A percentile compares a stretch with the other conserved stretches of the same genome.
Evolutionary conservation across 208 protist genomes (phyloP).

Genomic region (Leishmania tropica): DNA sequence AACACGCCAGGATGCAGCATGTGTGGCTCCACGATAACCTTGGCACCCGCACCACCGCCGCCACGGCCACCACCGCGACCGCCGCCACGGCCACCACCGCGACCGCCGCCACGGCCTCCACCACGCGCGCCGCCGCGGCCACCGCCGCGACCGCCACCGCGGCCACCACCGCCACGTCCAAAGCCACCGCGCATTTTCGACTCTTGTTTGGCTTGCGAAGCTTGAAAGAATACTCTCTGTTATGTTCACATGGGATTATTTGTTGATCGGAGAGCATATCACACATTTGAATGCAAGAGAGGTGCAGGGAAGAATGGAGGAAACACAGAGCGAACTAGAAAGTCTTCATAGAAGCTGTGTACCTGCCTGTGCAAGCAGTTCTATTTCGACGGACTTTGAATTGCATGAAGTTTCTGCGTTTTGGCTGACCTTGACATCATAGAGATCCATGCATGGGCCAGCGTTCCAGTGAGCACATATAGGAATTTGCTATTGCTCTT

Average conservation of each 20-base stretch:
- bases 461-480: no score
- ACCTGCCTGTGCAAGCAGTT: neutral
- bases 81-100: conserved; percentile 54
- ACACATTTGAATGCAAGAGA: neutral
- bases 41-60: conserved; percentile 90
- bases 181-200: conserved; percentile 42
- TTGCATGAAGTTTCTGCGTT: neutral
- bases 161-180: conserved; percentile 8
- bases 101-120: conserved; percentile 36
- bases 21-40: conserved; percentile 98
- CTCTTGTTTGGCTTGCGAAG: conserved; percentile 4
- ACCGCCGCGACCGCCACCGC: neutral
- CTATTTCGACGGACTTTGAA: neutral
- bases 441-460: neutral
- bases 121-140: conserved; percentile 28
- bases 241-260: neutral
- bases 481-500: neutral
- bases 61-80: conserved; percentile 50
- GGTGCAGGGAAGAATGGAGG: neutral
- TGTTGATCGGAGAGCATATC: neutral
- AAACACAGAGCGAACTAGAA: neutral
- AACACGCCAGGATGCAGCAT: conserved; percentile 98
- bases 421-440: neutral
- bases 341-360: neutral
- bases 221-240: neutral